These are phyloP conservation scores for Colletotrichum sublineola DNA, from an alignment of 2,329 filamentous ascomycete genomes.

Conservation along the genomic window DNA sequence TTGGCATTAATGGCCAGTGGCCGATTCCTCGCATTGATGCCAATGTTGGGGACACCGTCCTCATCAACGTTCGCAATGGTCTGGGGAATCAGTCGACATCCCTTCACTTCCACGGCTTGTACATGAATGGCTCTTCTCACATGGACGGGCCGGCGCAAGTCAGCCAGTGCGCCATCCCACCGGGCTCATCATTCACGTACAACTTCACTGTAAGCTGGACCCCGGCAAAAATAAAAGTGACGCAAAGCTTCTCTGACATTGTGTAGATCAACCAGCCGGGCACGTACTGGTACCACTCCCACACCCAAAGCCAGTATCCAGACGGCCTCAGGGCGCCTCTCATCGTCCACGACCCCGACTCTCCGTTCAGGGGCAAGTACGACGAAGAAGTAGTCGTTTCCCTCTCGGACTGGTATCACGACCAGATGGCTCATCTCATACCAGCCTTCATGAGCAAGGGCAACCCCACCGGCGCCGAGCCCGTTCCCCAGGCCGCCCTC, in stretches of 20 bases:
- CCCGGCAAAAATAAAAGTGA: not conserved
- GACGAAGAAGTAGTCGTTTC: slow-evolving; percentile 75
- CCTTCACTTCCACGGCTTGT: slow-evolving; percentile 79
- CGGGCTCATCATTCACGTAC: slow-evolving; percentile 76
- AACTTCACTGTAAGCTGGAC: slow-evolving; percentile 70
- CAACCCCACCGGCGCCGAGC: slow-evolving; percentile 72
- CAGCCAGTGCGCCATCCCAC: slow-evolving; percentile 75
- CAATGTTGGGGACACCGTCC: slow-evolving; percentile 71
- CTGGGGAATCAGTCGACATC: slow-evolving; percentile 74
- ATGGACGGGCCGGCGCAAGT: slow-evolving; percentile 80
- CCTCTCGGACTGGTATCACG: slow-evolving; percentile 80
- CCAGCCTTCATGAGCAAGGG: slow-evolving; percentile 64
- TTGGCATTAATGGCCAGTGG: slow-evolving; percentile 84
- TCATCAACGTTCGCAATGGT: slow-evolving; percentile 70
- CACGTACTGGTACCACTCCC: slow-evolving; percentile 85
- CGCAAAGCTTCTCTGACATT: not conserved
- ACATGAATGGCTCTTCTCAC: slow-evolving; percentile 73
- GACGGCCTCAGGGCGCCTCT: slow-evolving; percentile 76
- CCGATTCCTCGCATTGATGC: slow-evolving; percentile 77
- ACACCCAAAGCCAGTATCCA: slow-evolving; percentile 76
- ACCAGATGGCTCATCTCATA: slow-evolving; percentile 63
- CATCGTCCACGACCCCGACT: slow-evolving; percentile 72
- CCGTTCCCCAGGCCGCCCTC: slow-evolving; percentile 76
- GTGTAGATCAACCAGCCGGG: slow-evolving; percentile 72
- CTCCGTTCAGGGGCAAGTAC: slow-evolving; percentile 69